These are phyloP conservation scores for Anacardium occidentale DNA, from an alignment of 345 rosid species.

Conservation along the genomic window DNA sequence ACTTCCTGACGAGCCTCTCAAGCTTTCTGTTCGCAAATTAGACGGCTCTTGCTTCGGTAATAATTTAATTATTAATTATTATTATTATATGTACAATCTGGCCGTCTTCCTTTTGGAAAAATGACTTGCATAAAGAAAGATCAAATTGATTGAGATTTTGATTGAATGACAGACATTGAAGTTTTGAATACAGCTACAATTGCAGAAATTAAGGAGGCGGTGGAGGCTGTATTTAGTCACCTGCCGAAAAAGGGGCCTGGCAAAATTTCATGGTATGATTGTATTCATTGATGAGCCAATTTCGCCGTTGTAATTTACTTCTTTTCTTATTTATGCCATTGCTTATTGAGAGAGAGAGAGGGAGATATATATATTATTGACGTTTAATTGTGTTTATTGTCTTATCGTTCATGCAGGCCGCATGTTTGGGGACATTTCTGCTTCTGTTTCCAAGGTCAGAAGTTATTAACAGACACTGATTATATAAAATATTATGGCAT, in stretches of 20 bases:
- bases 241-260: slow-evolving; percentile 56
- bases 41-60: slow-evolving; percentile 82
- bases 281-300: neutral
- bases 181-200: slow-evolving; percentile 61
- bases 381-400: neutral
- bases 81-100: neutral
- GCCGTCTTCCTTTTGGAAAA: neutral
- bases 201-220: slow-evolving; percentile 67
- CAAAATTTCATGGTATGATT: slow-evolving; percentile 74
- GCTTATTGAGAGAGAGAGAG: neutral
- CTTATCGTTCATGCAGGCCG: slow-evolving; percentile 47
- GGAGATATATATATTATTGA: neutral
- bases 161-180: slow-evolving; percentile 46
- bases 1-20: slow-evolving; percentile 72
- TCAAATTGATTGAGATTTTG: neutral
- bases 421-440: slow-evolving; percentile 91
- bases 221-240: slow-evolving; percentile 73
- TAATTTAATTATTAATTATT: neutral
- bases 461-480: slow-evolving; percentile 51
- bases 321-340: too few species aligned
- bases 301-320: neutral
- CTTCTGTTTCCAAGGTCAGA: slow-evolving; percentile 57
- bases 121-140: too few species aligned
- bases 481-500: slow-evolving; percentile 55
- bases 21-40: slow-evolving; percentile 74